Base-by-base conservation (phyloP, 2,329 filamentous ascomycete genomes). In the Proliferodiscus dingleyae region DNA sequence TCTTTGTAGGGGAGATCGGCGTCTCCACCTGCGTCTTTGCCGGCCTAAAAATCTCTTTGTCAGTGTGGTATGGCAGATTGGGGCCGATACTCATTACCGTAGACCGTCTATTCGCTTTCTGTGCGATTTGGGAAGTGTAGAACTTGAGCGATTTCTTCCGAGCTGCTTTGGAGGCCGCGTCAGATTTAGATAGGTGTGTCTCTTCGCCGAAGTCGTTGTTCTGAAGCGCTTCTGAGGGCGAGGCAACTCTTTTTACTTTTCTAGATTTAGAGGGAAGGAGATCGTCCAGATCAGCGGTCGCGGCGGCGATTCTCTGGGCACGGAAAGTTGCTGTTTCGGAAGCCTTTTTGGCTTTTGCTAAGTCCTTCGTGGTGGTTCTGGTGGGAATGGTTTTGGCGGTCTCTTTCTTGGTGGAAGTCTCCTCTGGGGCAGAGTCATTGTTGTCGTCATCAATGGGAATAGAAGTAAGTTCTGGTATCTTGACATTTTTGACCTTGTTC, bases 51-150 rank as follows among this genome's bases (percentile, higher is more conserved):
- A n/a, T n/a, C n/a, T n/a, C n/a, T n/a, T n/a, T n/a, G n/a, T n/a
- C n/a, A n/a, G n/a, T n/a, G n/a, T n/a, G n/a, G n/a, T n/a, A n/a
- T n/a, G n/a, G n/a, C n/a, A n/a, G n/a, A n/a, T n/a, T n/a, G n/a
- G n/a, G n/a, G n/a, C n/a, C n/a, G n/a, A n/a, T n/a, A n/a, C n/a
- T n/a, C n/a, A n/a, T n/a, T n/a, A n/a, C n/a, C n/a, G n/a, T n/a
- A n/a, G 82, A 80, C 45, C 87, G 87, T 64, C 88, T 90, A 70
- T 89, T 95, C 46, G 88, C 82, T 69, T 96, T 97, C 65, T 97
- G 91, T 22, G 87, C 85, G 55, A 98, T 93, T 65, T 98, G 93
- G 3, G 90, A 95, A 2, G 94, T 97, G 76, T 98, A 98, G 74
- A 98, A 98, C 52, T 89, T 86, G 47, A 98, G 78, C 53, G 81